These are phyloP conservation scores for Sugiyamaella qingdaonensis DNA, from an alignment of 805 yeast species.

Conservation along the genomic window DNA sequence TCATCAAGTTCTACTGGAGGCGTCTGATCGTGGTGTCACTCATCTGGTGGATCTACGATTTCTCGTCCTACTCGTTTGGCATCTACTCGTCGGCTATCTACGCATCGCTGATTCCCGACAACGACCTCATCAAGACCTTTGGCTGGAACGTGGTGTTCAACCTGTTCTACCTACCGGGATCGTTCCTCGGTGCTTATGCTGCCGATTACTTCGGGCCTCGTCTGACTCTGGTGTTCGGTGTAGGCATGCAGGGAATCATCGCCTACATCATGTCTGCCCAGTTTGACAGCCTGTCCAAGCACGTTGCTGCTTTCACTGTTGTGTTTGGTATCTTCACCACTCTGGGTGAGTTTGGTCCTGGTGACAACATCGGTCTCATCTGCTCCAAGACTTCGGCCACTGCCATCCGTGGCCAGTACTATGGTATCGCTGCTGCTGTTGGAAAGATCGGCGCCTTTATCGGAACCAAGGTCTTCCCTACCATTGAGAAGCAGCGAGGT, in stretches of 20 bases:
- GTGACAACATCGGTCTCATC: conserved; percentile 83
- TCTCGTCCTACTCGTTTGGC: conserved; percentile 83
- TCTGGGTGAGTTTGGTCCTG: conserved; percentile 92
- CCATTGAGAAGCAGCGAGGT: conserved; percentile 58
- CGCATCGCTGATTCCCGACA: conserved; percentile 52
- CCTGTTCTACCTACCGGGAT: conserved; percentile 85
- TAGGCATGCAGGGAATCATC: conserved; percentile 64
- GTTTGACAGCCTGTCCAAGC: conserved; percentile 49
- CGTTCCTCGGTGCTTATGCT: conserved; percentile 76
- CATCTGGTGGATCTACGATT: conserved; percentile 91
- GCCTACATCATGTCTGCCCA: conserved; percentile 82
- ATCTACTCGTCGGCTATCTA: conserved; percentile 74
- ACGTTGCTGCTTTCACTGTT: conserved; percentile 76
- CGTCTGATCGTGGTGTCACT: conserved; percentile 65
- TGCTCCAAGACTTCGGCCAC: conserved; percentile 86
- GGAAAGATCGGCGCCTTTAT: conserved; percentile 93
- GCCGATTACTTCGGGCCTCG: conserved; percentile 94
- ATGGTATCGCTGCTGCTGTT: conserved; percentile 85
- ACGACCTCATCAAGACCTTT: conserved; percentile 65
- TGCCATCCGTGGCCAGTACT: conserved; percentile 84
- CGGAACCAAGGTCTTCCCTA: conserved; percentile 86
- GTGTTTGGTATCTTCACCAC: conserved; percentile 84
- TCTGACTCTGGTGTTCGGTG: conserved; percentile 66
- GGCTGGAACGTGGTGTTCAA: conserved; percentile 93
- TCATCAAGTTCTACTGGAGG: conserved; percentile 79